A percentile compares a stretch with the other conserved stretches of the same genome.
These are phyloP conservation scores for Meira miltonrushii DNA, from an alignment of 1,284 basidiomycete genomes.

Conservation along the genomic window DNA sequence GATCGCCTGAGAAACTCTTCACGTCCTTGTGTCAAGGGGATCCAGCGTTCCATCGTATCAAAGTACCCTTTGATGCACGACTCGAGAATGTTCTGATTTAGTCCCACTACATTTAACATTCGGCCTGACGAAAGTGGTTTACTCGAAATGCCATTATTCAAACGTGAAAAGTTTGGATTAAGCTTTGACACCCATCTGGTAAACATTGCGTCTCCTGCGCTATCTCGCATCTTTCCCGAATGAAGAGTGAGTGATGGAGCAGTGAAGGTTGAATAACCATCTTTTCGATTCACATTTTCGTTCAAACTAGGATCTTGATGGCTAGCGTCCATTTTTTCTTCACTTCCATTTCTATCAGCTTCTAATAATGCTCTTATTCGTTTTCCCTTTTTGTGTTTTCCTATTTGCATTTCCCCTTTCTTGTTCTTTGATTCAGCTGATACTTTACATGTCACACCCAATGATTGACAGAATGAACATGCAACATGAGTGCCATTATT, in stretches of 20 bases:
- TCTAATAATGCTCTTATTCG: background rate
- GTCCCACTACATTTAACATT: background rate
- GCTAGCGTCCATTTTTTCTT: too few species aligned
- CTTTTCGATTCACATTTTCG: background rate
- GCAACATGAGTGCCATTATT: background rate
- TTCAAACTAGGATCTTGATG: background rate
- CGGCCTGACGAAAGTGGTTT: background rate
- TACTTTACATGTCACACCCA: slow-evolving; percentile 2
- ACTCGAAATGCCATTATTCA: background rate
- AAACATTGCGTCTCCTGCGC: background rate
- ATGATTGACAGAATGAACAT: slow-evolving; percentile 4
- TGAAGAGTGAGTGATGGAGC: background rate
- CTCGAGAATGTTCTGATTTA: background rate
- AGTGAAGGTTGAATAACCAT: background rate
- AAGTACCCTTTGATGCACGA: background rate
- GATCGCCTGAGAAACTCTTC: background rate
- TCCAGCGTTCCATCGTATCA: background rate
- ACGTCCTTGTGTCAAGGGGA: background rate
- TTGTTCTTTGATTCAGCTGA: background rate
- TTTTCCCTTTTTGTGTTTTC: background rate
- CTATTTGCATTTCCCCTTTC: background rate
- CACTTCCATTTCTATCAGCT: too few species aligned
- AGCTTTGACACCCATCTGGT: background rate
- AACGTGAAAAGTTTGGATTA: background rate
- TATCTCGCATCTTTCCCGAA: background rate